Base-by-base conservation (phyloP, 108 stramenopile genomes). In the Cyclotella sp. region DNA sequence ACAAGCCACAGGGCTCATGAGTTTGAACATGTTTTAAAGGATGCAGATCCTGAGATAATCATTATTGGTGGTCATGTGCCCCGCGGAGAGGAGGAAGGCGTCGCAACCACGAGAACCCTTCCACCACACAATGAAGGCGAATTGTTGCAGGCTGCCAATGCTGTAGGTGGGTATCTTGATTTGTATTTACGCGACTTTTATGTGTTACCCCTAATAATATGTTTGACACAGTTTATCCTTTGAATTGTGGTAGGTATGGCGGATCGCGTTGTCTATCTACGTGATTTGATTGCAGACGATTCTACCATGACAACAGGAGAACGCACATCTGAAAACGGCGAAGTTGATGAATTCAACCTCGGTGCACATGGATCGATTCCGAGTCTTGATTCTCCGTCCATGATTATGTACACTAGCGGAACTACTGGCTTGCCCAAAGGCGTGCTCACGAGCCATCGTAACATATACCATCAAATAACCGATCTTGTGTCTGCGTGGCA, bases 401-500 rank as follows among this genome's bases (percentile, higher is more conserved):
- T 72, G 71, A 72, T 72, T 21, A 63, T 72, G 61, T 72, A 72
- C 49, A 68, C 67, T 9, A 68, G 60, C 61, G 55, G 44, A 8
- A 49, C 43, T 21, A 65, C 46, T 16, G 66, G 83, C 41, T 28
- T 54, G 44, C 71, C 83, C 41, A 78, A 79, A 53, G 64, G 76
- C 28, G 47, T 63, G 55, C 29, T 79, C 55, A 52, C 71, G 58
- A 78, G 40, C 26, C 58, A 77, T 43, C 47, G 26, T 53, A 73
- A 55, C 30, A 53, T 75, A 39, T 75, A 76, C 39, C 84, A 79
- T 68, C 85, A 85, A 54, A 75, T 82, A 19, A 82, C 85, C 0
- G 78, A 79, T 40, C 51, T 85, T 34, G 78, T 82, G 16, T 58
- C 64, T 49, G 79, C 85, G 14, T 85, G 85, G 85, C 79, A 85